Evolutionary conservation across 179 eudicot species (phyloP).

Genomic region (Gypsophila paniculata): DNA sequence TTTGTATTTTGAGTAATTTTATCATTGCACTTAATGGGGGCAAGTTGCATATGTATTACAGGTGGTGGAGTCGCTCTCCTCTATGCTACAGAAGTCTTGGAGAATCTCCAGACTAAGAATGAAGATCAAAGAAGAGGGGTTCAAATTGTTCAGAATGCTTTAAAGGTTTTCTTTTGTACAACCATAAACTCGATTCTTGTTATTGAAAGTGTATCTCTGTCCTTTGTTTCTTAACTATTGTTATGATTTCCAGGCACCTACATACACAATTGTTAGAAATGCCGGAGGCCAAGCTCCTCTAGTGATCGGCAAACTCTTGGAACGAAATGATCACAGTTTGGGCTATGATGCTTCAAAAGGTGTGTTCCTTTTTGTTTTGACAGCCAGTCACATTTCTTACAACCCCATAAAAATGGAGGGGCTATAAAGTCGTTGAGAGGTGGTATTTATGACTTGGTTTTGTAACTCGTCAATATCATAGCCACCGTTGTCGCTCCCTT

Average conservation of each 20-base stretch:
- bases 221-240: background rate
- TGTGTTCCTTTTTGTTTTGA: constrained; percentile 20
- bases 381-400: background rate
- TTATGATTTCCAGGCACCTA: constrained; percentile 55
- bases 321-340: constrained; percentile 60
- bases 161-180: constrained; percentile 48
- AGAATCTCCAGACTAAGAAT: constrained; percentile 59
- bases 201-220: background rate
- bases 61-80: constrained; percentile 97
- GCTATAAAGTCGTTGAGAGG: too few species aligned
- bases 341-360: constrained; percentile 93
- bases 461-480: too few species aligned
- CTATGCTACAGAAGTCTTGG: constrained; percentile 68
- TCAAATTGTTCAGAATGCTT: constrained; percentile 71
- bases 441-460: too few species aligned
- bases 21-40: background rate
- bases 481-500: too few species aligned
- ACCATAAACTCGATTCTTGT: background rate
- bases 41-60: constrained; percentile 23
- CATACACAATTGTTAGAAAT: constrained; percentile 67
- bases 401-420: too few species aligned
- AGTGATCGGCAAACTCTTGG: constrained; percentile 82
- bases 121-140: constrained; percentile 88
- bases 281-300: constrained; percentile 80
- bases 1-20: background rate